Conservation (phyloP, 768 basidiomycete species). For the Phanerochaete sordida region DNA sequence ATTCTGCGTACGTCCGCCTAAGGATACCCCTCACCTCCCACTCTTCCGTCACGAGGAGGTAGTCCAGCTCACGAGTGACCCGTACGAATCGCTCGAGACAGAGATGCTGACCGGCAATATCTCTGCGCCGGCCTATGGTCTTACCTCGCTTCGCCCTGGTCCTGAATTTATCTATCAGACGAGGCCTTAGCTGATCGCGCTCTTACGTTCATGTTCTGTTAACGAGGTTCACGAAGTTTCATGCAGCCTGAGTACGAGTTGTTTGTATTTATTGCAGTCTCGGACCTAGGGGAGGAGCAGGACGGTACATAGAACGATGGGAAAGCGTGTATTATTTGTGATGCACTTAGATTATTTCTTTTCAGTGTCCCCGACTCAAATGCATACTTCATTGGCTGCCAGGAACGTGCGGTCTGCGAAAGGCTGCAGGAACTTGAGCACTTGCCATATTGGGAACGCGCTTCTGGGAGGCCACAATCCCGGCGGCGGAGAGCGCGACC, state of each 20-base stretch:
- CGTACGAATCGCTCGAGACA: slow-evolving; percentile 34
- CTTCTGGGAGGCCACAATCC: background rate
- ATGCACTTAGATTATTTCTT: no score
- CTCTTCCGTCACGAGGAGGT: slow-evolving; percentile 33
- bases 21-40: slow-evolving; percentile 29
- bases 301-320: no score
- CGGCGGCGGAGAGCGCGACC: background rate
- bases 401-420: no score
- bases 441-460: background rate
- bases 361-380: no score
- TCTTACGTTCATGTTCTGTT: no score
- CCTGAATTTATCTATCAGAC: background rate
- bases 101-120: slow-evolving; percentile 35
- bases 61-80: slow-evolving; percentile 36
- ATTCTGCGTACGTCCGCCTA: slow-evolving; percentile 30
- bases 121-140: slow-evolving; percentile 39
- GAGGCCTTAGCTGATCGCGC: background rate
- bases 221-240: no score
- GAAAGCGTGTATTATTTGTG: no score
- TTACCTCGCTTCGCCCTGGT: slow-evolving; percentile 18
- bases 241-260: no score
- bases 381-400: no score
- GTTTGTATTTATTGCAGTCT: no score
- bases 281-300: no score
- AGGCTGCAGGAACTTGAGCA: background rate